These are phyloP conservation scores for Pholiota microspora DNA, from an alignment of 768 basidiomycete genomes.

Conservation along the genomic window DNA sequence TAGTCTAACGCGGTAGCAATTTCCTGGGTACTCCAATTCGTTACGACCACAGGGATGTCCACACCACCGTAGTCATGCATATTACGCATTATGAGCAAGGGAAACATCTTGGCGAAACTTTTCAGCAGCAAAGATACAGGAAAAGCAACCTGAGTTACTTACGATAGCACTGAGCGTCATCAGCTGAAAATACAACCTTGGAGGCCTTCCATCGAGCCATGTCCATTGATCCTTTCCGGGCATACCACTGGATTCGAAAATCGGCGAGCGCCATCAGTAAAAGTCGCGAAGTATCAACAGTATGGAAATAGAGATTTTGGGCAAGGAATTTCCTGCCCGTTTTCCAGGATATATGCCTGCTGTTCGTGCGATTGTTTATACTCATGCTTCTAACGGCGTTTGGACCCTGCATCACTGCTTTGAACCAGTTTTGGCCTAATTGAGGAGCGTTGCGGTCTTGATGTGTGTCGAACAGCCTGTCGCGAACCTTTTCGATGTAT, in stretches of 20 bases:
- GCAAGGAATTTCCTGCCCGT: constrained; percentile 12
- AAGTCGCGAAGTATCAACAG: constrained; percentile 21
- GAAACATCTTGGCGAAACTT: constrained; percentile 16
- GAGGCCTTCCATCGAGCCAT: neutral
- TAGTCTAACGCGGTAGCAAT: constrained; percentile 22
- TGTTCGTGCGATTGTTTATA: constrained; percentile 5
- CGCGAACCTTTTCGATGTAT: constrained; percentile 1
- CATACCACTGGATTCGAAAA: constrained; percentile 24
- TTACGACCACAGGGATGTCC: constrained; percentile 23
- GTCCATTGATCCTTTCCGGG: constrained; percentile 13
- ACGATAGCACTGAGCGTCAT: constrained; percentile 1
- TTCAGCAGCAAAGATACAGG: neutral
- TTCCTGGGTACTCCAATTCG: constrained; percentile 18
- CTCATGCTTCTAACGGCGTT: constrained; percentile 7
- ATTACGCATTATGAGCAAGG: constrained; percentile 23
- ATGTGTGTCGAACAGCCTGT: neutral
- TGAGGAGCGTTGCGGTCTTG: neutral
- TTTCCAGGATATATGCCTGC: constrained; percentile 21
- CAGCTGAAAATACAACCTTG: constrained; percentile 1
- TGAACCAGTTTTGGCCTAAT: constrained; percentile 12
- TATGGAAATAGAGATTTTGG: constrained; percentile 22
- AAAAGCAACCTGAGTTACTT: constrained; percentile 4
- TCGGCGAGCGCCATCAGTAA: constrained; percentile 22
- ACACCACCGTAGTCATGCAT: constrained; percentile 27
- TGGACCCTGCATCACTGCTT: constrained; percentile 10